Evolutionary conservation across 306 rosid species (phyloP).

Genomic region (Medicago arabica): DNA sequence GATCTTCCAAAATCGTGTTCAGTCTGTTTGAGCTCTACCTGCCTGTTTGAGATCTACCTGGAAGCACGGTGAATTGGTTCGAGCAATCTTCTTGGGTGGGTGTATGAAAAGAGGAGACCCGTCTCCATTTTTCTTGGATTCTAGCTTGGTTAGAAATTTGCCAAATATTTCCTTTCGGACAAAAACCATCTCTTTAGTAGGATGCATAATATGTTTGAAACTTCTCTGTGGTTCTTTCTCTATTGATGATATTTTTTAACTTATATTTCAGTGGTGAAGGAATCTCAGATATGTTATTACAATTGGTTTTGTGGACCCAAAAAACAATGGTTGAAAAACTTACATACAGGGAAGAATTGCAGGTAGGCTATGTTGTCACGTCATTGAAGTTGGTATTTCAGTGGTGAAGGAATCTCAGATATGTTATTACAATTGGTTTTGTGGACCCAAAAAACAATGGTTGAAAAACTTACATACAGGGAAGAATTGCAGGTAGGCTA

Average conservation of each 20-base stretch:
- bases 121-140: too few relatives aligned
- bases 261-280: constrained; percentile 84
- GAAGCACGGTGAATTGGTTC: too few relatives aligned
- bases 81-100: too few relatives aligned
- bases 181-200: too few relatives aligned
- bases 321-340: constrained; percentile 89
- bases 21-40: too few relatives aligned
- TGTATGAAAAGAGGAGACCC: too few relatives aligned
- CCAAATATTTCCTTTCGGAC: too few relatives aligned
- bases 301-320: constrained; percentile 78
- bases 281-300: constrained; percentile 73
- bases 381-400: constrained; percentile 45
- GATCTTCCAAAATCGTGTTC: too few relatives aligned
- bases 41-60: too few relatives aligned
- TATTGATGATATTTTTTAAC: constrained; percentile 38
- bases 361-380: constrained; percentile 58
- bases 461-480: constrained; percentile 78
- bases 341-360: constrained; percentile 78
- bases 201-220: too few relatives aligned
- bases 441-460: constrained; percentile 87
- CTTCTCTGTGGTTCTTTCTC: too few relatives aligned
- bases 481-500: constrained; percentile 82
- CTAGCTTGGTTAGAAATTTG: too few relatives aligned
- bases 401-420: constrained; percentile 95
- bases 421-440: constrained; percentile 70